Conservation (phyloP, 805 yeast species). For the Diddensiella caesifluorescens region DNA sequence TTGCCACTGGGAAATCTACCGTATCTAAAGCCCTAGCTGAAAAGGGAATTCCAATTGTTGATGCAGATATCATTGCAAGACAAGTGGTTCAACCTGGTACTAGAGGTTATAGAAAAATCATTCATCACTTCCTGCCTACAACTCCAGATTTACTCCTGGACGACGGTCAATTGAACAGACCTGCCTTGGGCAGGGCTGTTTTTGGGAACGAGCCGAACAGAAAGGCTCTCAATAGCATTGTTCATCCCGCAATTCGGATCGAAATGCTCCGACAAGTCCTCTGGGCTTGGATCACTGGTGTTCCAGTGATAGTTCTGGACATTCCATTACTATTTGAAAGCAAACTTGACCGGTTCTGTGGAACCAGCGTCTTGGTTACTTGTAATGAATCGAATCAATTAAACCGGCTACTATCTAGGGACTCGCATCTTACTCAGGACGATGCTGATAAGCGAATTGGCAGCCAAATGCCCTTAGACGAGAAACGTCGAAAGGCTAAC, state of each 20-base stretch:
- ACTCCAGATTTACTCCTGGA: slow-evolving; percentile 43
- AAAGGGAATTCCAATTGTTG: slow-evolving; percentile 58
- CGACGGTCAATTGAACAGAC: slow-evolving; percentile 56
- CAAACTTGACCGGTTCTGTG: slow-evolving; percentile 65
- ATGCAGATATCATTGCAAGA: slow-evolving; percentile 87
- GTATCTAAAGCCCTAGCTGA: slow-evolving; percentile 61
- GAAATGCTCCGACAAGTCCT: slow-evolving; percentile 57
- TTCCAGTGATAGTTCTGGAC: slow-evolving; percentile 66
- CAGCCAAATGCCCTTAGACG: slow-evolving; percentile 66
- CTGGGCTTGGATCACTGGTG: slow-evolving; percentile 51
- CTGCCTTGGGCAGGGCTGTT: slow-evolving; percentile 70
- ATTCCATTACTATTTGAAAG: slow-evolving; percentile 89
- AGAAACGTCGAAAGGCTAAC: slow-evolving; percentile 57
- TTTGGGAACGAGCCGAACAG: slow-evolving; percentile 64
- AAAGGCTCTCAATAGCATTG: slow-evolving; percentile 58
- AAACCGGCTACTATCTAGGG: slow-evolving; percentile 57
- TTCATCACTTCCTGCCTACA: slow-evolving; percentile 50
- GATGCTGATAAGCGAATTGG: slow-evolving; percentile 70
- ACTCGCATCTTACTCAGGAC: slow-evolving; percentile 54
- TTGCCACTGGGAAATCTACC: slow-evolving; percentile 94
- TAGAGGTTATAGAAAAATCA: slow-evolving; percentile 61
- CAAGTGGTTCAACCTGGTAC: slow-evolving; percentile 80
- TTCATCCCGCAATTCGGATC: slow-evolving; percentile 80
- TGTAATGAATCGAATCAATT: slow-evolving; percentile 57
- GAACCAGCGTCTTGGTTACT: slow-evolving; percentile 59